These are phyloP conservation scores for Amaranthus cruentus DNA, from an alignment of 148 eudicot species.

Conservation along the genomic window DNA sequence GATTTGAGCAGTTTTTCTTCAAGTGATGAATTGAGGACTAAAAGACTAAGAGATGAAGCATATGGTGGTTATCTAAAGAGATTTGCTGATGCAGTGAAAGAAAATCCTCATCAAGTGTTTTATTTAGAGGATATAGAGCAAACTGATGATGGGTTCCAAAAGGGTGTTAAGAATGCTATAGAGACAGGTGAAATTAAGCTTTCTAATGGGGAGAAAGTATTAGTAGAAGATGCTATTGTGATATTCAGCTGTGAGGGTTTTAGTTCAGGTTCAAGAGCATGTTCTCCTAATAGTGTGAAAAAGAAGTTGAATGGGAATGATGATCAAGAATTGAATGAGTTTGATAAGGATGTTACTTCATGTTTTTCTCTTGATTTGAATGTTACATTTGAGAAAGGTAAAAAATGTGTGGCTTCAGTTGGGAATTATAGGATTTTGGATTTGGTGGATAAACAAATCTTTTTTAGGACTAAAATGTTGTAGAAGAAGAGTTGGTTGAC, in stretches of 20 bases:
- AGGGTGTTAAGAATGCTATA: slow-evolving; percentile 47
- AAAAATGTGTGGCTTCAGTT: slow-evolving; percentile 20
- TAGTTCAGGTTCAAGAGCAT: slow-evolving; percentile 48
- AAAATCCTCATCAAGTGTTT: slow-evolving; percentile 63
- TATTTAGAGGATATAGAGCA: slow-evolving; percentile 61
- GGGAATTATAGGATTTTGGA: slow-evolving; percentile 33
- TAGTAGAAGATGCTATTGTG: slow-evolving; percentile 58
- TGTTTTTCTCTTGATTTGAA: slow-evolving; percentile 51
- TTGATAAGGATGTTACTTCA: slow-evolving; percentile 17
- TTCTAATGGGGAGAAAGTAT: slow-evolving; percentile 32
- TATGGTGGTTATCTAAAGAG: slow-evolving; percentile 39
- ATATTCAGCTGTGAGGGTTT: slow-evolving; percentile 62
- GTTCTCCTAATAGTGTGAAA: slow-evolving; percentile 42
- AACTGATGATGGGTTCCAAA: slow-evolving; percentile 40
- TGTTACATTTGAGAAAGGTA: slow-evolving; percentile 27
- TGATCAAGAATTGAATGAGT: background rate
- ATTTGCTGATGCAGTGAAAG: slow-evolving; percentile 42
- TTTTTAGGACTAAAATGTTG: slow-evolving; percentile 36
- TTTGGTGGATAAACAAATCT: slow-evolving; percentile 48
- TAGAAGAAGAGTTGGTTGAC: slow-evolving; percentile 6
- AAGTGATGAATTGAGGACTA: slow-evolving; percentile 36
- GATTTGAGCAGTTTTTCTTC: slow-evolving; percentile 44
- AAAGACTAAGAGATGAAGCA: slow-evolving; percentile 49
- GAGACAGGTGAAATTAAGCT: slow-evolving; percentile 38
- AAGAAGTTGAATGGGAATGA: slow-evolving; percentile 26